Base-by-base conservation (phyloP, 1,284 basidiomycete species). In the Cystobasidium pallidum region DNA sequence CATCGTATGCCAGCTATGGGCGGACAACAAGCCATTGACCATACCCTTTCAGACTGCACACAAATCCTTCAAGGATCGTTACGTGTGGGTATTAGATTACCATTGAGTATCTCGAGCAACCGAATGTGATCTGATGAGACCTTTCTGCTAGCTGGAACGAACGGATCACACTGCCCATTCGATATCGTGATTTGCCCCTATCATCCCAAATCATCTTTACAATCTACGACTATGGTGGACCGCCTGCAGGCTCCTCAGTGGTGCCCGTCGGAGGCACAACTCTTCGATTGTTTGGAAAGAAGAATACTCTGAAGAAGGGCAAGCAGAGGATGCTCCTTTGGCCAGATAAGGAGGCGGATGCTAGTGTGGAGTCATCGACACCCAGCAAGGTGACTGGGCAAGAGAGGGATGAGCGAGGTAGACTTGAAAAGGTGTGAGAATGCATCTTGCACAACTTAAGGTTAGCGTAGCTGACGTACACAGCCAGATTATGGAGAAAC, bases 201-300 rank as follows among this genome's bases (percentile, higher is more conserved):
- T 89, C 84, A 77, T 88, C 94, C 0, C 94, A 96, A 77, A 85
- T 99, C 66, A 89, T 91, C 0, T 91, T 98, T 79, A 98, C 95
- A 0, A 88, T 98, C 24, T 96, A 93, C 89, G 94, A 98, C 79
- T 92, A 94, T 66, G 89, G 88, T 47, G 89, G 90, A 0, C 88
- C 92, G 64, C 63, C 51, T 85, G 89, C 28, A 84, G 87, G 90
- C 1, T 61, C 65, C 8, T 55, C 67, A 21, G 43, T 71, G 17
- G 84, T 86, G 21, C 89, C 91, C 8, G 88, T 80, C 58, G 94
- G 95, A 36, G 94, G 94, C 0, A 89, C 92, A 1, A 95, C 93
- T 0, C 90, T 98, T 80, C 85, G 87, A 19, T 78, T 98, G 41
- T 98, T 98, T 81, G 90, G 91, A 45, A 90, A 91, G 84, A 94